Evolutionary conservation across 768 basidiomycete genomes (phyloP), one percentile per base, ranked within the genome.

Genomic region (Xerocomellus chrysenteron): DNA sequence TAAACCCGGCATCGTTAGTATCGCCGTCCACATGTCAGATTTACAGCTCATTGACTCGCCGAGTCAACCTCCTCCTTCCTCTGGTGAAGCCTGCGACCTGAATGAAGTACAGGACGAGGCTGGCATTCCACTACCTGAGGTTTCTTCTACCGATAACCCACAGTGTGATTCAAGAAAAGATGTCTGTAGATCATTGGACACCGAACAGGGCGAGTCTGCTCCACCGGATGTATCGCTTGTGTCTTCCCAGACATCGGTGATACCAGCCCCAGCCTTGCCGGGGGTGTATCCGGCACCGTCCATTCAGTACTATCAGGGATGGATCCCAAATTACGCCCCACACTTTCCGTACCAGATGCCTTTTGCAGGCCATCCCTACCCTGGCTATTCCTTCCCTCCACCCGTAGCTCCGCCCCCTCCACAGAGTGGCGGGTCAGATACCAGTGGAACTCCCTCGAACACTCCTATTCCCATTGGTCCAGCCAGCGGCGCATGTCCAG

Each of bases 271-370:
- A 17, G 36, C 57, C n/a, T 49, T 65, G 14, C 56, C 55, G 3
- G 59, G 63, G 17, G 69, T 75, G 5, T 81, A 78, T 65, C 59
- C 78, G 14, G 52, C 77, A 33, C 73, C 78, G 11, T 65, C 74
- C 26, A 66, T 76, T n/a, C 77, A 75, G 24, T 84, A 78, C 60
- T 80, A 78, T 64, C 74, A 75, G 43, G 75, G 79, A 35, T 86
- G 85, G 86, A 68, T 82, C 47, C 78, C 79, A 39, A 74, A 78
- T 12, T 84, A 79, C 64, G 65, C 76, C n/a, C 77, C 76, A 30
- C 79, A 76, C 21, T 73, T 80, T 56, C 79, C 77, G 24, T 86
- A 82, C 60, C 80, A 78, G 33, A 64, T 83, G 56, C 79, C 82
- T 30, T 84, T 79, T 56, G 71, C 81, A 55, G 64, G 73, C 4